phyloP scores from a whole-genome alignment of 345 rosid species.

The Mercurialis annua region DNA sequence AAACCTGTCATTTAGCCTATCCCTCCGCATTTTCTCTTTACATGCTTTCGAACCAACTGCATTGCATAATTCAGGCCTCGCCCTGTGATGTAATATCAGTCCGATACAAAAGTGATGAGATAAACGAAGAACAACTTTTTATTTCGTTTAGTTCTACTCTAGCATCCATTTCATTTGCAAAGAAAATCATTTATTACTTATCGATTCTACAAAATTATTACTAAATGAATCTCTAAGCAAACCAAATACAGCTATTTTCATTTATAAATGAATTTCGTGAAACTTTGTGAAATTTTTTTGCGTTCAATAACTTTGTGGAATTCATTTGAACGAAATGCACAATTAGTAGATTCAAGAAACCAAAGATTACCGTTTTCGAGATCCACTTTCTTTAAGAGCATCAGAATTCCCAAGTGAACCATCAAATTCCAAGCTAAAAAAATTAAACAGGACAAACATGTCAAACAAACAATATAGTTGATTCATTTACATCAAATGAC shows the following conservation, averaged over 20 bases:
- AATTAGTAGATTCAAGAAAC: too few species aligned
- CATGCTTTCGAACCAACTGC: conserved; percentile 23
- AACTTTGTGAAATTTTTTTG: too few species aligned
- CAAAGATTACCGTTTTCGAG: conserved; percentile 33
- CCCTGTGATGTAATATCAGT: conserved; percentile 11
- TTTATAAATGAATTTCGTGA: too few species aligned
- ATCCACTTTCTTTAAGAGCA: conserved; percentile 27
- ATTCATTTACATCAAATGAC: background rate
- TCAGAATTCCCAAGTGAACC: conserved; percentile 35
- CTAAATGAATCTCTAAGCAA: too few species aligned
- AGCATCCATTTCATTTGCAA: too few species aligned
- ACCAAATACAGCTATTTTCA: too few species aligned
- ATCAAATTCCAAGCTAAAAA: conserved; percentile 32
- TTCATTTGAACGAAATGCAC: too few species aligned
- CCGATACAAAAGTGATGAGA: background rate
- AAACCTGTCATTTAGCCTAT: conserved; percentile 33
- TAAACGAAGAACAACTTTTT: background rate
- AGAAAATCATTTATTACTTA: too few species aligned
- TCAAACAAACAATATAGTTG: background rate
- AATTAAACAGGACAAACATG: background rate
- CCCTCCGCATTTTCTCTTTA: conserved; percentile 26
- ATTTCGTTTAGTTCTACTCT: too few species aligned
- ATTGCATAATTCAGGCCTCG: conserved; percentile 17
- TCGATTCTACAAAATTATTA: too few species aligned
- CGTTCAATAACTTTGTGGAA: too few species aligned